Evolutionary conservation across 108 stramenopile genomes (phyloP).

Genomic region (Cyclotella cryptica): DNA sequence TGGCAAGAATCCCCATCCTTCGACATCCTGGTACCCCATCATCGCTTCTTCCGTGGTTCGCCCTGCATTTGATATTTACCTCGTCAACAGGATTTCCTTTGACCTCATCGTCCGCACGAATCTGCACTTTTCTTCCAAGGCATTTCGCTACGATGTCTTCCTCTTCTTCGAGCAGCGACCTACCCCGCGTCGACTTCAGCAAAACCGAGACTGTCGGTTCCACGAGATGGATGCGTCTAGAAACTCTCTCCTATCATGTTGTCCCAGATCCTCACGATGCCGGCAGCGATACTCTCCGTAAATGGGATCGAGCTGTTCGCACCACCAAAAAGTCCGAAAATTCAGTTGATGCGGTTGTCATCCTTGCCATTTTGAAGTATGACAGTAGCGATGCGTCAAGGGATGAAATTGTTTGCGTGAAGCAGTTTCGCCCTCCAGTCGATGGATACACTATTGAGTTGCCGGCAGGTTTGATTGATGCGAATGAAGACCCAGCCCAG

Average conservation of each 20-base stretch:
- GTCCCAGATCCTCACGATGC: slow-evolving; percentile 14
- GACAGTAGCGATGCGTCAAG: slow-evolving; percentile 5
- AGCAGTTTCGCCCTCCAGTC: slow-evolving; percentile 80
- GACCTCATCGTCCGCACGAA: background rate
- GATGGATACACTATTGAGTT: slow-evolving; percentile 67
- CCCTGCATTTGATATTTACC: background rate
- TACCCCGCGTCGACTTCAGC: slow-evolving; percentile 42
- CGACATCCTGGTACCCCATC: background rate
- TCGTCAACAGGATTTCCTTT: background rate
- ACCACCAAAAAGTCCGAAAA: slow-evolving; percentile 60
- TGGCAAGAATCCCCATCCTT: background rate
- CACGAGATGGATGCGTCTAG: slow-evolving; percentile 58
- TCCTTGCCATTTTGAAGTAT: slow-evolving; percentile 62
- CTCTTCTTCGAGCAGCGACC: background rate
- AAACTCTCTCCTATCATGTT: slow-evolving; percentile 54
- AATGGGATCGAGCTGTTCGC: slow-evolving; percentile 70
- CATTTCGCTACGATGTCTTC: background rate
- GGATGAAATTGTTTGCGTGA: slow-evolving; percentile 49
- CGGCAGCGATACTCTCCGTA: slow-evolving; percentile 27
- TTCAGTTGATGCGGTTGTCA: slow-evolving; percentile 67
- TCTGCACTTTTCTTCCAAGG: background rate
- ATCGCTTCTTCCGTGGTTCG: no score
- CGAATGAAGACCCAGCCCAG: slow-evolving; percentile 49
- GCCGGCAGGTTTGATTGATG: slow-evolving; percentile 85
- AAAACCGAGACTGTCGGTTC: slow-evolving; percentile 44